phyloP scores from a whole-genome alignment of 257 asterid genomes.

The Lantana camara region DNA sequence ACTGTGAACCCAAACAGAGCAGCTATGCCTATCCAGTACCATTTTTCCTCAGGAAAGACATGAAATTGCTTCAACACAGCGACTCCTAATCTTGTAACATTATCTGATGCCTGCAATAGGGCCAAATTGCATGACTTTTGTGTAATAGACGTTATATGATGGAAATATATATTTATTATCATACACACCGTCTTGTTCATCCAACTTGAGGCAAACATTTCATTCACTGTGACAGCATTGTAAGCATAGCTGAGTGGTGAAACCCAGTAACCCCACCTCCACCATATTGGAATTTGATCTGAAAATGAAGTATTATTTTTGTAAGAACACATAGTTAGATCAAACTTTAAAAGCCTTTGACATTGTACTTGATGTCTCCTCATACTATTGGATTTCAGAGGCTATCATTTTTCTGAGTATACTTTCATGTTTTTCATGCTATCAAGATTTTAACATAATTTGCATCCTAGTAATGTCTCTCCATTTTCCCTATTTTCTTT shows the following conservation, averaged over 20 bases:
- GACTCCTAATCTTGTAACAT: slow-evolving; percentile 43
- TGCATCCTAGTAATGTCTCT: not conserved
- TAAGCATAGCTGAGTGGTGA: slow-evolving; percentile 60
- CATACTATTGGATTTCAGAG: not conserved
- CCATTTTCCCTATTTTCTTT: too few relatives aligned
- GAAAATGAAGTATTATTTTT: slow-evolving; percentile 16
- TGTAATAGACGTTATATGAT: not conserved
- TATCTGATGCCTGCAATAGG: slow-evolving; percentile 40
- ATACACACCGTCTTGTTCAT: slow-evolving; percentile 45
- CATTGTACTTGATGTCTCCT: not conserved
- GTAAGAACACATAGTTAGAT: slow-evolving; percentile 13
- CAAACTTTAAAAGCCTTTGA: not conserved
- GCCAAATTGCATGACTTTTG: not conserved
- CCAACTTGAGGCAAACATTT: slow-evolving; percentile 70
- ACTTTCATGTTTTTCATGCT: slow-evolving; percentile 5
- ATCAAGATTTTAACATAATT: not conserved
- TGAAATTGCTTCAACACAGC: slow-evolving; percentile 43
- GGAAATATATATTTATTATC: not conserved
- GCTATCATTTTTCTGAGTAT: not conserved
- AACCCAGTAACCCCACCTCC: slow-evolving; percentile 74
- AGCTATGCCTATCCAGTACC: slow-evolving; percentile 71
- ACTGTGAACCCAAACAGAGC: slow-evolving; percentile 53
- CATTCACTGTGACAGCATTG: slow-evolving; percentile 59
- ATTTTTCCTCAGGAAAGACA: slow-evolving; percentile 45
- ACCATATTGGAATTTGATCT: slow-evolving; percentile 66